These are phyloP conservation scores for Fraxinus sp. DNA, from an alignment of 305 asterid species.

Conservation along the genomic window DNA sequence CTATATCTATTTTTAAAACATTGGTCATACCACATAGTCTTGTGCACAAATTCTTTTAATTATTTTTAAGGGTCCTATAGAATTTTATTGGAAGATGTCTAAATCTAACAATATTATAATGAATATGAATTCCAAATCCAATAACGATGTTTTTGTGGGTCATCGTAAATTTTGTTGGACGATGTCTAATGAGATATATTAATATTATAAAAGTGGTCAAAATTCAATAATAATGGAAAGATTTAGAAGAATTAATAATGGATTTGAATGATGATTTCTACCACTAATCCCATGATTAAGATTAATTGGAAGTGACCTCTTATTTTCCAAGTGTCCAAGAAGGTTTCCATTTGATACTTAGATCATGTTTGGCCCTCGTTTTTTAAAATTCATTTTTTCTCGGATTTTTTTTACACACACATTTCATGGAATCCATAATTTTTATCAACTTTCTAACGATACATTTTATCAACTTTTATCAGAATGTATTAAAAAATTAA, in stretches of 20 bases:
- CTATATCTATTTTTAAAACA: no score
- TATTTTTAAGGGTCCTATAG: background rate
- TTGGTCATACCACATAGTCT: background rate
- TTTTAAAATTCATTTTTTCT: no score
- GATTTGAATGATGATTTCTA: background rate
- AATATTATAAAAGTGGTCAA: background rate
- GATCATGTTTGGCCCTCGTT: background rate
- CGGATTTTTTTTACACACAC: background rate
- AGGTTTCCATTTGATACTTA: background rate
- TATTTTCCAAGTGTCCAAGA: background rate
- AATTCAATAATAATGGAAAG: background rate
- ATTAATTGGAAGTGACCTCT: background rate
- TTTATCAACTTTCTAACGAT: no score
- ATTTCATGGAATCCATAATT: background rate
- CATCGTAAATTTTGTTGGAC: background rate
- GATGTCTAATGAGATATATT: background rate
- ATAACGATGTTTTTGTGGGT: background rate
- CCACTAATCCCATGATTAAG: constrained; percentile 9
- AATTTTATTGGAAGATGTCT: background rate
- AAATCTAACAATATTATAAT: background rate
- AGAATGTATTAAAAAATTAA: no score
- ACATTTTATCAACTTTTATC: background rate
- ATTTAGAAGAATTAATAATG: background rate
- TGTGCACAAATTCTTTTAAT: background rate
- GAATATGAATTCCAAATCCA: background rate